Evolutionary conservation across 257 asterid species (phyloP), one percentile per base, ranked within the genome.

Genomic region (Scutellaria minor): DNA sequence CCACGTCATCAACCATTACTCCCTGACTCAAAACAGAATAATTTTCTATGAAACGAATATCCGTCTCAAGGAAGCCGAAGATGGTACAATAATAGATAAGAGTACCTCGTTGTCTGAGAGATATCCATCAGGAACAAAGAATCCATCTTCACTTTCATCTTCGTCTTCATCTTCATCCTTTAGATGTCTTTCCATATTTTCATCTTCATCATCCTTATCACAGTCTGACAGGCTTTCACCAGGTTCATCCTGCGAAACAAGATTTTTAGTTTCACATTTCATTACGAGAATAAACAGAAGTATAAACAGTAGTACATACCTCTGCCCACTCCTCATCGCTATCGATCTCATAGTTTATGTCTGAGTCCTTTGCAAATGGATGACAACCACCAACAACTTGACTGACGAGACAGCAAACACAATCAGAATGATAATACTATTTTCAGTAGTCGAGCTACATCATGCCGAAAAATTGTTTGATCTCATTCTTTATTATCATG

Each of bases 311-410:
- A 66, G n/a, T 62, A 55, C 66, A 73, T 95, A 95, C 98, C 99
- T 92, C 99, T 81, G 87, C 98, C 99, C 99, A 95, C 77, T 95
- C 99, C 65, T 95, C 99, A 51, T 95, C 98, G 73, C 98, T 92
- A 63, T 95, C 98, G 78, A 90, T 77, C 77, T 92, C 99, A 72
- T 95, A 95, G 70, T 90, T 91, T 73, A 92, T 74, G 15, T 90
- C 89, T 22, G 93, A 86, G 80, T 95, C 98, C 81, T 77, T 85
- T 20, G 51, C 85, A 64, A 90, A 84, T 78, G 99, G 99, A 55
- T 54, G 83, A 7, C 91, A 85, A 44, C 83, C 85, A 37, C 87
- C 85, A 60, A 88, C 85, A 54, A 84, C 85, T 85, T 79, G 83
- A 87, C 99, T 95, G 96, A 48, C 80, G 74, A 75, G 70, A 67